Base-by-base conservation (phyloP, 1,139 yeast genomes). In the Kurtzmaniella natalensis region DNA sequence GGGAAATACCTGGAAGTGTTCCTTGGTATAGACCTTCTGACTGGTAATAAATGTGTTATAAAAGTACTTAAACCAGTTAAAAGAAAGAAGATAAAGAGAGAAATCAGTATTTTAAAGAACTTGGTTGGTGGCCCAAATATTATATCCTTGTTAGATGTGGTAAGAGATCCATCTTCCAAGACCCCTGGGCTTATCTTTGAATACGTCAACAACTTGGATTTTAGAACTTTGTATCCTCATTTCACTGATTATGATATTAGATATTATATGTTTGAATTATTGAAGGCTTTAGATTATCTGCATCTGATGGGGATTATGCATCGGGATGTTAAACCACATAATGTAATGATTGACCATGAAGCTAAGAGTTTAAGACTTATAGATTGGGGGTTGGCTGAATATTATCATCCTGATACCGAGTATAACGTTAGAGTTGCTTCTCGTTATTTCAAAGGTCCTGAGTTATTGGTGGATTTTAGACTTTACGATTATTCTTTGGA, bases 231-330 rank as follows among this genome's bases (percentile, higher is more conserved):
- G 42, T 92, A 92, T 58, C 94, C 97, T n/a, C 85, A 86, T 44
- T 83, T 94, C 53, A 71, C 84, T 19, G 88, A 82, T 51, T 63
- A 64, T 41, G 98, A 94, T 55, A 82, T 92, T 47, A 76, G 94
- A 44, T 89, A 64, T 63, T 94, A 94, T 62, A 88, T 92, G 77
- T 80, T 72, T 47, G 95, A 92, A 62, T 71, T 94, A 43, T 71
- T 94, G 48, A 81, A 76, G 49, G 98, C 98, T 0, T 71, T 94
- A 42, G 96, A 94, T 59, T 94, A 76, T 57, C 84, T 94, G 31
- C 99, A 94, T 61, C 86, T 96, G 5, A 87, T 86, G 87, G 99
- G 98, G 27, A 89, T 94, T 43, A 94, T 94, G 86, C 99, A 94
- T 61, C 72, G 99, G 56, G 99, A 94, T 60, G 98, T 94, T 42